Evolutionary conservation across 108 stramenopile genomes (phyloP), one percentile per base, ranked within the genome.

Genomic region (Cyclotella baltica): DNA sequence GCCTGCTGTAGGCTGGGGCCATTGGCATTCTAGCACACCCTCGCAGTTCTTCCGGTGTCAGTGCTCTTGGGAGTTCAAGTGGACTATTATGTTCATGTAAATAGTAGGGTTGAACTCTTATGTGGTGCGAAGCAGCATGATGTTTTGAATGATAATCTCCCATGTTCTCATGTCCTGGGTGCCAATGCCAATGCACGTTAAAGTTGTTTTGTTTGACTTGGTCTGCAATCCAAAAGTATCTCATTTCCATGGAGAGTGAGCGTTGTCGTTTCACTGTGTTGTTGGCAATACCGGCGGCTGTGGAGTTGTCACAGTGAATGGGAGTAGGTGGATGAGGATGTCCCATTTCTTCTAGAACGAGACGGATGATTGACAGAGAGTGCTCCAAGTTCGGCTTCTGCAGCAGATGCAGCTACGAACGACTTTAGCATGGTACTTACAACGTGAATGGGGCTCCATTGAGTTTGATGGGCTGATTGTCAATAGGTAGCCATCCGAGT

Each of bases 101-200:
- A 10, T 75, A 75, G 48, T 34, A 36, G 4, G 61, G 36, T 4
- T 46, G 38, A 22, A 64, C 31, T 1, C 25, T 23, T 29, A 35
- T 40, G 46, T 85, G 84, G 47, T 85, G 84, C 10, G 55, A 9
- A 18, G 76, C 27, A n/a, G 74, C 22, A 55, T 77, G 76, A 51
- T 77, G 75, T 58, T 85, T 85, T 31, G 85, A 63, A 58, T 55
- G 72, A 65, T 81, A 85, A 40, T 85, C 75, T 5, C 67, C 84
- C 20, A 66, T 15, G 62, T 85, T 85, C 18, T 34, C 50, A 3
- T n/a, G 9, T 59, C 84, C 74, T 34, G 65, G 71, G 19, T 57
- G 31, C 80, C 80, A n/a, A n/a, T n/a, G n/a, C n/a, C n/a, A 81
- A 25, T 63, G 52, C 23, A 81, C 35, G 34, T 73, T 29, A 56